Percentiles rank a stretch among this genome's conserved stretches.
Evolutionary conservation across 108 stramenopile genomes (phyloP).

Genomic region (Nannochloropsis gaditana): DNA sequence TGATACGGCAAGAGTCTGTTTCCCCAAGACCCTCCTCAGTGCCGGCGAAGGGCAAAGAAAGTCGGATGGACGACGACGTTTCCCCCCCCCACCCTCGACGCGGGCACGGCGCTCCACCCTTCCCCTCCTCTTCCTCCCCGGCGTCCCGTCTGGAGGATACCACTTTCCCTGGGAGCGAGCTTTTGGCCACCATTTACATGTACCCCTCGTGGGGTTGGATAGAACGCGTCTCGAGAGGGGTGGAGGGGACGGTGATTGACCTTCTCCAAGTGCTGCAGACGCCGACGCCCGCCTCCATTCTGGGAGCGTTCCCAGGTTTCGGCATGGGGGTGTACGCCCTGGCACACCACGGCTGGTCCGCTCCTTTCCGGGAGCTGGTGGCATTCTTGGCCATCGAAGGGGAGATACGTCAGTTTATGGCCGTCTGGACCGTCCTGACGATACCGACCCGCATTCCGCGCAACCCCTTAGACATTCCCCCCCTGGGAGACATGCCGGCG

Average conservation of each 20-base stretch:
- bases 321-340: neutral
- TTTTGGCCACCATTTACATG: neutral
- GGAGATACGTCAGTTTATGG: neutral
- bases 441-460: conserved; percentile 11
- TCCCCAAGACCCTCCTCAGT: neutral
- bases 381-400: neutral
- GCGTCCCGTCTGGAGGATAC: neutral
- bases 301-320: neutral
- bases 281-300: neutral
- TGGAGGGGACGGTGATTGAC: neutral
- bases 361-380: conserved; percentile 16
- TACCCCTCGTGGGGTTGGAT: conserved; percentile 8
- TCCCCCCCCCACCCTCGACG: too few relatives aligned
- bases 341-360: conserved; percentile 3
- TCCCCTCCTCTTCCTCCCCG: neutral
- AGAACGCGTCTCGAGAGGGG: neutral
- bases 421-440: neutral
- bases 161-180: neutral
- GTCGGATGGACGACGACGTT: too few relatives aligned
- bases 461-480: neutral
- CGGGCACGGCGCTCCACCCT: neutral
- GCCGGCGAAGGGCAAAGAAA: too few relatives aligned
- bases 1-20: neutral
- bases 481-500: neutral
- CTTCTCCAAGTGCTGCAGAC: neutral